These are phyloP conservation scores for Saccharomycopsis olivae DNA, from an alignment of 805 yeast species.

Conservation along the genomic window DNA sequence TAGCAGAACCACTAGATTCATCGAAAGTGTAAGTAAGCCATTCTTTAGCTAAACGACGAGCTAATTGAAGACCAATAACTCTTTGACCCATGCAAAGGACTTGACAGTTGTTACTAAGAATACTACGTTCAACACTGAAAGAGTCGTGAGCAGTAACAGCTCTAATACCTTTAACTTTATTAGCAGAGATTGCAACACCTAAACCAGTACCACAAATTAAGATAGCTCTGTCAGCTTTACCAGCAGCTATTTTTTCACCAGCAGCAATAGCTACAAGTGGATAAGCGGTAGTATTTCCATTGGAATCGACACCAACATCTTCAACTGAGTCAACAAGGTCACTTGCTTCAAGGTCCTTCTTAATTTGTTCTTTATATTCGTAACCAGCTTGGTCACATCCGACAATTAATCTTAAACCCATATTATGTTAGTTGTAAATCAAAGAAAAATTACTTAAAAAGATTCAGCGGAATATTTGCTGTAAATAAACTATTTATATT, in stretches of 20 bases:
- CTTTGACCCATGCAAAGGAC: constrained; percentile 39
- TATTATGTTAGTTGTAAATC: too few relatives aligned
- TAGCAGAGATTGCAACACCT: constrained; percentile 39
- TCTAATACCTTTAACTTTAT: constrained; percentile 36
- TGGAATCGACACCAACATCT: constrained; percentile 31
- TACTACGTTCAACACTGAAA: constrained; percentile 35
- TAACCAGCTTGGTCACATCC: constrained; percentile 38
- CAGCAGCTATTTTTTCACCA: constrained; percentile 30
- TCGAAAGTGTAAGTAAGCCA: constrained; percentile 35
- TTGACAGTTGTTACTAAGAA: constrained; percentile 34
- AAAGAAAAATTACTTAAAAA: neutral
- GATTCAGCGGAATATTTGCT: neutral
- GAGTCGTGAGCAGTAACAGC: constrained; percentile 41
- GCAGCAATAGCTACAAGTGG: constrained; percentile 34
- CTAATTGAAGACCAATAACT: constrained; percentile 34
- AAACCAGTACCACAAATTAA: constrained; percentile 39
- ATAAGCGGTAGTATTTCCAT: constrained; percentile 29
- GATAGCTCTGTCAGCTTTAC: constrained; percentile 35
- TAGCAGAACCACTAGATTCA: constrained; percentile 30
- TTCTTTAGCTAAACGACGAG: constrained; percentile 33
- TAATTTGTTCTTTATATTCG: constrained; percentile 31
- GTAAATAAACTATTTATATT: too few relatives aligned
- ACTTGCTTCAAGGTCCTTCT: constrained; percentile 25
- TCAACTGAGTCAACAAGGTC: constrained; percentile 25
- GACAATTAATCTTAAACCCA: constrained; percentile 23